These are phyloP conservation scores for Fulvia fulva DNA, from an alignment of 2,329 filamentous ascomycete genomes.

Conservation along the genomic window DNA sequence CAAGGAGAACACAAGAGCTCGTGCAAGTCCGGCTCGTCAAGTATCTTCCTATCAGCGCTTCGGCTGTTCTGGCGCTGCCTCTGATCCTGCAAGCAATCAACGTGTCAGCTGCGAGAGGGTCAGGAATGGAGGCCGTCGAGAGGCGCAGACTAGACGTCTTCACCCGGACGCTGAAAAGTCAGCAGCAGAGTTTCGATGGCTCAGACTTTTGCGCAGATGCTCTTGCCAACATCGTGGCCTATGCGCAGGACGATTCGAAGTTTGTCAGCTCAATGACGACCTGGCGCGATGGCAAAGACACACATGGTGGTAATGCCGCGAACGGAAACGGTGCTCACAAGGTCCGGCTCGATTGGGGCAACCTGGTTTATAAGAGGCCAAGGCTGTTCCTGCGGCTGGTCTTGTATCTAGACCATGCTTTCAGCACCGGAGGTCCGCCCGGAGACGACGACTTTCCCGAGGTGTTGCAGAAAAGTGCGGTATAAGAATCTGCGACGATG, in stretches of 20 bases:
- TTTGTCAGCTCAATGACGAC: constrained; percentile 20
- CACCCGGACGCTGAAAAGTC: constrained; percentile 17
- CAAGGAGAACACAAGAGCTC: constrained; percentile 20
- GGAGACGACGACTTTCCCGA: constrained; percentile 20
- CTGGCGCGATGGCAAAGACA: constrained; percentile 15
- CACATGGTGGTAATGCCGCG: constrained; percentile 5
- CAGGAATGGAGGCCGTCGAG: constrained; percentile 18
- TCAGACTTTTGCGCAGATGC: constrained; percentile 22
- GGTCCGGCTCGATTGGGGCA: constrained; percentile 22
- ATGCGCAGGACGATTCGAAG: constrained; percentile 20
- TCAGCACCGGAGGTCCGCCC: constrained; percentile 19
- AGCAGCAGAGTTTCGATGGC: constrained; percentile 22
- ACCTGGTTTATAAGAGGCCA: constrained; percentile 22
- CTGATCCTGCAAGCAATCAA: constrained; percentile 21
- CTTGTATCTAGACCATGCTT: constrained; percentile 19
- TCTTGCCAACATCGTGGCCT: constrained; percentile 20
- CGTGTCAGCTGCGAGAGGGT: constrained; percentile 20
- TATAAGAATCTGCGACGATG: no score
- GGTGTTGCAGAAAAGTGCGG: constrained; percentile 18
- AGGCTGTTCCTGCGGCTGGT: constrained; percentile 19
- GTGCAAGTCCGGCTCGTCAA: constrained; percentile 22
- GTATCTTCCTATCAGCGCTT: constrained; percentile 19
- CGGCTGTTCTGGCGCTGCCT: constrained; percentile 15
- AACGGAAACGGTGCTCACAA: constrained; percentile 8
- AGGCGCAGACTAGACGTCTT: constrained; percentile 20